These are phyloP conservation scores for Evernia prunastri DNA, from an alignment of 495 filamentous ascomycete genomes.

Conservation along the genomic window DNA sequence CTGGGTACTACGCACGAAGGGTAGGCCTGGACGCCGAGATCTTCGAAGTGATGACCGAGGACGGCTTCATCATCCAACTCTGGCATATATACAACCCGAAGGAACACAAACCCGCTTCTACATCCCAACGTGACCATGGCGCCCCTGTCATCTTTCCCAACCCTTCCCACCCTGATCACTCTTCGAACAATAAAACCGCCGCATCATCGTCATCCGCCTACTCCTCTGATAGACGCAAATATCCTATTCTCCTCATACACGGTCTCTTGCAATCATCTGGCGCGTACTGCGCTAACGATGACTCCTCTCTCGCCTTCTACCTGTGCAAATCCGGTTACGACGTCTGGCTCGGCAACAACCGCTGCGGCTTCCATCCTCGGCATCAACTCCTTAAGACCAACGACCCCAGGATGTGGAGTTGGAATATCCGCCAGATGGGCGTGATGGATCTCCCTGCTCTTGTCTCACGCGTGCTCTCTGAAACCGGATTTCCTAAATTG, in stretches of 20 bases:
- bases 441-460: slow-evolving; percentile 84
- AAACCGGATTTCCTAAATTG: slow-evolving; percentile 78
- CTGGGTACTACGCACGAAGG: slow-evolving; percentile 78
- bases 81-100: slow-evolving; percentile 87
- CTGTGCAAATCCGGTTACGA: slow-evolving; percentile 92
- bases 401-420: slow-evolving; percentile 94
- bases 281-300: slow-evolving; percentile 86
- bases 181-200: neutral
- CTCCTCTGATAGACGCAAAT: slow-evolving; percentile 50
- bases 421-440: slow-evolving; percentile 95
- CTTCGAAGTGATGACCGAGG: slow-evolving; percentile 84
- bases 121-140: slow-evolving; percentile 24
- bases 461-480: slow-evolving; percentile 71
- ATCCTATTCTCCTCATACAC: slow-evolving; percentile 84
- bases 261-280: slow-evolving; percentile 83
- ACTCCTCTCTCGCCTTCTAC: slow-evolving; percentile 84
- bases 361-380: slow-evolving; percentile 75
- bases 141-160: slow-evolving; percentile 35
- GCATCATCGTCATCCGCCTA: neutral
- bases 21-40: slow-evolving; percentile 84
- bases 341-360: slow-evolving; percentile 93
- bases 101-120: slow-evolving; percentile 48
- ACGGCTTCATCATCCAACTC: slow-evolving; percentile 82
- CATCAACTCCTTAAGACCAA: slow-evolving; percentile 62
- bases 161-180: neutral